A percentile compares a stretch with the other conserved stretches of the same genome.
Evolutionary conservation across 192 early-diverging fungal genomes (phyloP).

Genomic region (Entophlyctis helioformis): DNA sequence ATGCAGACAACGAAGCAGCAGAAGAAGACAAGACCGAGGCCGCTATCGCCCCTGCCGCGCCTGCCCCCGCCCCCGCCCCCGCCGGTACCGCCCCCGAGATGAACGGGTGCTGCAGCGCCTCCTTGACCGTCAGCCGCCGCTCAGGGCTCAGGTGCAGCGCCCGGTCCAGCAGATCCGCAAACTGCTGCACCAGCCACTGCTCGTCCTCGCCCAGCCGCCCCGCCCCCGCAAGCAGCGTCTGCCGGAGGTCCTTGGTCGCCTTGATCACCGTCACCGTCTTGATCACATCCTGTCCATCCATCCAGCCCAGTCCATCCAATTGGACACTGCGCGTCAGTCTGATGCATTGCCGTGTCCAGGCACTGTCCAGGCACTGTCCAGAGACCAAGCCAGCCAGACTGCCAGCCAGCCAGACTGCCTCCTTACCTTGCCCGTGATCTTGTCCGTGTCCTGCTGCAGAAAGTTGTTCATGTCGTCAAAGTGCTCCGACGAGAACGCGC

Average conservation of each 20-base stretch:
- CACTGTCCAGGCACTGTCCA: no score
- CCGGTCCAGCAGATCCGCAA: constrained; percentile 80
- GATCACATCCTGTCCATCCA: constrained; percentile 50
- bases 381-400: not conserved
- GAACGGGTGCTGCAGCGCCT: constrained; percentile 85
- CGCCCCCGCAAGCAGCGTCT: constrained; percentile 42
- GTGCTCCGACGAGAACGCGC: constrained; percentile 70
- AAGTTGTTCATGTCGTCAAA: constrained; percentile 75
- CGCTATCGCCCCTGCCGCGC: no score
- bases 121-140: constrained; percentile 70
- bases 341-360: no score
- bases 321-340: no score
- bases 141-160: constrained; percentile 76
- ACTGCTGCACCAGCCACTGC: constrained; percentile 40
- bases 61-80: no score
- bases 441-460: constrained; percentile 40
- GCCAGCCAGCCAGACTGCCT: not conserved
- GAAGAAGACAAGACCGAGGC: no score
- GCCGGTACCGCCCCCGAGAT: no score
- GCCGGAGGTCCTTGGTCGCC: constrained; percentile 58
- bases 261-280: constrained; percentile 52
- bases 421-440: constrained; percentile 36
- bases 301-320: no score
- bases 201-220: constrained; percentile 44
- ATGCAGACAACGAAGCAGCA: no score